Conservation (phyloP, 208 protist species). For the Trypanosoma platydactyli region DNA sequence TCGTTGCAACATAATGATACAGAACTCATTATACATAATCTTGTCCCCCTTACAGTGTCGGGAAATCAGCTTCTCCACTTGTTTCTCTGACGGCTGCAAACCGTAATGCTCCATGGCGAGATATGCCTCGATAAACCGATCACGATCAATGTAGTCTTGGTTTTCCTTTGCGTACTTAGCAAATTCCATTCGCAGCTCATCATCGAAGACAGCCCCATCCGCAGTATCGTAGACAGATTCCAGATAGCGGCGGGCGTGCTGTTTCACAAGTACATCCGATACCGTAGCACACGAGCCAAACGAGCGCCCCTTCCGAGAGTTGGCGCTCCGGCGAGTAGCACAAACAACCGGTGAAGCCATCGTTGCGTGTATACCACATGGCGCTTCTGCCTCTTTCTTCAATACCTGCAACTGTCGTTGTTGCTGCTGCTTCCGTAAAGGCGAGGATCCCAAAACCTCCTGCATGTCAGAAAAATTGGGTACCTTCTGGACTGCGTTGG, state of each 20-base stretch:
- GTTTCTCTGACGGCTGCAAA: slow-evolving; percentile 44
- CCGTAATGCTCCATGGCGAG: slow-evolving; percentile 80
- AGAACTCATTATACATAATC: slow-evolving; percentile 84
- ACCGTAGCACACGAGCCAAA: slow-evolving; percentile 18
- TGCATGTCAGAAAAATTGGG: not conserved
- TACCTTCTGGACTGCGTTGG: not conserved
- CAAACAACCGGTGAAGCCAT: not conserved
- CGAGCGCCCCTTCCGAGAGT: not conserved
- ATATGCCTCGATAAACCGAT: slow-evolving; percentile 72
- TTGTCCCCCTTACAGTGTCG: slow-evolving; percentile 50
- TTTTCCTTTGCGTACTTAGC: slow-evolving; percentile 51
- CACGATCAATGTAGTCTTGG: slow-evolving; percentile 67
- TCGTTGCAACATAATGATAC: slow-evolving; percentile 83
- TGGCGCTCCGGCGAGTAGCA: not conserved
- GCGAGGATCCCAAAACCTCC: no score
- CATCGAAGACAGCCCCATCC: slow-evolving; percentile 36
- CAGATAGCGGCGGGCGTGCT: slow-evolving; percentile 20
- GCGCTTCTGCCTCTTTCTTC: no score
- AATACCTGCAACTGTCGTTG: not conserved
- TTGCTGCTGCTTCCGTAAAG: not conserved
- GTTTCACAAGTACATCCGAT: slow-evolving; percentile 23
- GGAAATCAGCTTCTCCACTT: slow-evolving; percentile 56
- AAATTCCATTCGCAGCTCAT: slow-evolving; percentile 71
- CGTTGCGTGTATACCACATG: not conserved
- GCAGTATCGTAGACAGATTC: slow-evolving; percentile 15